phyloP scores from a whole-genome alignment of 352 stramenopile genomes.

The Globisporangium spinosum region DNA sequence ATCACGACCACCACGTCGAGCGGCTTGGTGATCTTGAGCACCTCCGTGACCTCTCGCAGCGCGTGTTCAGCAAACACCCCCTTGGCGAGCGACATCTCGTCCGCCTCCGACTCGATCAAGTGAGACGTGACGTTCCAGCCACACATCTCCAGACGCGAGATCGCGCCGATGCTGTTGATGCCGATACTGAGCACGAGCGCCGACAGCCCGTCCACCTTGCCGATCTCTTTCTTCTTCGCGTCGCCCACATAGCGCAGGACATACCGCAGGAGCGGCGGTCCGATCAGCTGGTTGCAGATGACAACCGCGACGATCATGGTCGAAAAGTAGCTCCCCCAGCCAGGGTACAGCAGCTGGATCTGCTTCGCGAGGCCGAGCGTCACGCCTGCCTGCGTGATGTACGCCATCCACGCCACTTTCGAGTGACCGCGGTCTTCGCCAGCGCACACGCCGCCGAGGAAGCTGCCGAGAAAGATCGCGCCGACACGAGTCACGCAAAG shows the following conservation, averaged over 20 bases:
- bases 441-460: constrained; percentile 40
- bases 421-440: constrained; percentile 41
- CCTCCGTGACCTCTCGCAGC: constrained; percentile 25
- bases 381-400: constrained; percentile 66
- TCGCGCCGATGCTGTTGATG: constrained; percentile 30
- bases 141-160: constrained; percentile 52
- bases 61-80: constrained; percentile 17
- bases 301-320: constrained; percentile 74
- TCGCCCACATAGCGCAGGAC: constrained; percentile 52
- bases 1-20: constrained; percentile 59
- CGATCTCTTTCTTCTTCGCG: constrained; percentile 50
- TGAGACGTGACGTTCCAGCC: constrained; percentile 55
- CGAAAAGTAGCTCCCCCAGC: constrained; percentile 68
- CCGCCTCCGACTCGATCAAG: constrained; percentile 31
- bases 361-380: constrained; percentile 68
- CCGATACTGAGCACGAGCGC: constrained; percentile 34
- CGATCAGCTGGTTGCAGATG: constrained; percentile 66
- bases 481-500: constrained; percentile 48
- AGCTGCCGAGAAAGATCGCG: constrained; percentile 62
- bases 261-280: constrained; percentile 53
- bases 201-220: constrained; percentile 52
- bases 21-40: constrained; percentile 33
- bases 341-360: constrained; percentile 65
- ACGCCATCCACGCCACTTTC: constrained; percentile 70
- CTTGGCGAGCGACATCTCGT: constrained; percentile 20